These are phyloP conservation scores for Phialocephala sp. DNA, from an alignment of 2,329 filamentous ascomycete genomes.

Conservation along the genomic window DNA sequence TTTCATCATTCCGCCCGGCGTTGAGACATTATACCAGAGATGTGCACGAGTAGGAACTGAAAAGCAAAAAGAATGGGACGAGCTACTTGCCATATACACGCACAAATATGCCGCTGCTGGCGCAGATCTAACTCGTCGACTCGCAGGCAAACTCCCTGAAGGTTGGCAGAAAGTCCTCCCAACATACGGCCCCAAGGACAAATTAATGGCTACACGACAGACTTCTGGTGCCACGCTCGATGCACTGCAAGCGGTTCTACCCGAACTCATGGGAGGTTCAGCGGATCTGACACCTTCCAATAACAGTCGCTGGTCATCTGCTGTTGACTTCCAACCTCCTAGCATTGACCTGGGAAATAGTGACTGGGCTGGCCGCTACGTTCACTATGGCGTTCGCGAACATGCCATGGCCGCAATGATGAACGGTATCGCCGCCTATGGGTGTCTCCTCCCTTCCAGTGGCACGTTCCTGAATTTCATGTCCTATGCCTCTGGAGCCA, in stretches of 20 bases:
- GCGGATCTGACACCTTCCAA: slow-evolving; percentile 1
- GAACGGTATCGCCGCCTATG: slow-evolving; percentile 64
- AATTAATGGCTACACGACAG: background rate
- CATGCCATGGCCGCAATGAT: slow-evolving; percentile 65
- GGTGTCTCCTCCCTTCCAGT: slow-evolving; percentile 38
- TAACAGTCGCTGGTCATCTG: background rate
- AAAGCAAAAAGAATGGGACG: background rate
- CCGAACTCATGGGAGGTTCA: background rate
- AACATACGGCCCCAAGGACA: background rate
- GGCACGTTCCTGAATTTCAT: slow-evolving; percentile 2
- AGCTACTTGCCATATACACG: background rate
- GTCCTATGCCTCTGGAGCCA: slow-evolving; percentile 27
- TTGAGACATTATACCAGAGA: background rate
- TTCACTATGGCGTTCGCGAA: slow-evolving; percentile 65
- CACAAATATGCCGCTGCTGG: background rate
- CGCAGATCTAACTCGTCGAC: background rate
- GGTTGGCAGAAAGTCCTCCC: background rate
- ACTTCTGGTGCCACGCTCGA: background rate
- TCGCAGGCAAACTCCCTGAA: background rate
- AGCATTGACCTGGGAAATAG: background rate
- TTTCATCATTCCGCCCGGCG: background rate
- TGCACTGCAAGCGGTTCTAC: background rate
- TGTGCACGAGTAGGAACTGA: background rate
- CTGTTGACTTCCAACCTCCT: background rate
- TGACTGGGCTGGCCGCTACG: slow-evolving; percentile 49